Evolutionary conservation across 306 rosid genomes (phyloP).

Genomic region (Inga oerstediana): DNA sequence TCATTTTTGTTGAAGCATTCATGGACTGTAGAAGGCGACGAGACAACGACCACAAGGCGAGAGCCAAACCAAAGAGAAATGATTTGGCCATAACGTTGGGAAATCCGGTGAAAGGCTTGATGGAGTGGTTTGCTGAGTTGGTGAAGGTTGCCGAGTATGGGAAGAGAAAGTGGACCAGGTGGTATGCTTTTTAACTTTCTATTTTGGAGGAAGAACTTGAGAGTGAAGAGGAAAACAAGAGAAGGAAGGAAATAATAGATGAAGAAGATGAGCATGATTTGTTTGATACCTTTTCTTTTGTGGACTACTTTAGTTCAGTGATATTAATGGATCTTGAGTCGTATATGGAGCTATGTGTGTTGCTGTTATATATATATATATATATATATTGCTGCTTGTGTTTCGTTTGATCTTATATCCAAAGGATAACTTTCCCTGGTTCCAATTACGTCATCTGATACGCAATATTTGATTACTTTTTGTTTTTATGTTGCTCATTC

Average conservation of each 20-base stretch:
- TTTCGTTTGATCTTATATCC: background rate
- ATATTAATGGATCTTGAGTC: background rate
- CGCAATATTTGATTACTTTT: too few relatives aligned
- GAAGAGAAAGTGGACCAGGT: constrained; percentile 53
- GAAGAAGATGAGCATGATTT: background rate
- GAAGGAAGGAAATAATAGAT: background rate
- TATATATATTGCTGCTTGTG: background rate
- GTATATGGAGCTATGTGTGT: too few relatives aligned
- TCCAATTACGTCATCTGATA: too few relatives aligned
- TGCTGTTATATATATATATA: too few relatives aligned
- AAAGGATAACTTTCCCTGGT: background rate
- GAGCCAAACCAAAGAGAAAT: constrained; percentile 39
- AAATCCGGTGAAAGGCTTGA: constrained; percentile 34
- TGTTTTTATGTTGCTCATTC: too few relatives aligned
- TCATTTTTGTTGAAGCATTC: constrained; percentile 72
- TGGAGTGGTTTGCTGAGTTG: constrained; percentile 41
- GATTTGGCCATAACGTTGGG: constrained; percentile 46
- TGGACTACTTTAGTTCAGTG: background rate
- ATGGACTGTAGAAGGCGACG: constrained; percentile 39
- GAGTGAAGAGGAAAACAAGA: background rate
- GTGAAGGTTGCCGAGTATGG: constrained; percentile 43
- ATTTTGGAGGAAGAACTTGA: constrained; percentile 25
- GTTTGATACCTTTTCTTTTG: too few relatives aligned
- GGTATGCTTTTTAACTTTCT: constrained; percentile 45
- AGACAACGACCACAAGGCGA: constrained; percentile 44